Conservation (phyloP, 2,329 filamentous ascomycete genomes). For the Aureobasidium sp. region DNA sequence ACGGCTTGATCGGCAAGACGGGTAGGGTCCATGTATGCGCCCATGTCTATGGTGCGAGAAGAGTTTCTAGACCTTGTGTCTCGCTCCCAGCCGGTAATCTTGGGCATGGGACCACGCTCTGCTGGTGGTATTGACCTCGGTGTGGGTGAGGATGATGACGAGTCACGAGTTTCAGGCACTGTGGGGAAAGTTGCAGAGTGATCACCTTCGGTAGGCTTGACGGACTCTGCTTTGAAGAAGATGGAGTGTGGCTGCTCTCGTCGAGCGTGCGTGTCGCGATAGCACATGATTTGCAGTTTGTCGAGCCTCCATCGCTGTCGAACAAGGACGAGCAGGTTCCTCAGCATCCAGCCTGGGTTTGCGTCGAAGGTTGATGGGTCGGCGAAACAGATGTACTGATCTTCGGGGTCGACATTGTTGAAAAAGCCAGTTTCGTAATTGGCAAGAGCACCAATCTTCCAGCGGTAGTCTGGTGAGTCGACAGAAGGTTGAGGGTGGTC, state of each 20-base stretch:
- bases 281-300: slow-evolving; percentile 79
- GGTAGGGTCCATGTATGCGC: slow-evolving; percentile 87
- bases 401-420: slow-evolving; percentile 58
- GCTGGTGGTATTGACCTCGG: slow-evolving; percentile 17
- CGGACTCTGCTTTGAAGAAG: slow-evolving; percentile 57
- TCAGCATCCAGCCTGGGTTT: slow-evolving; percentile 85
- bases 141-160: slow-evolving; percentile 22
- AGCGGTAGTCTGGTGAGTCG: slow-evolving; percentile 59
- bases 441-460: slow-evolving; percentile 70
- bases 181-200: slow-evolving; percentile 18
- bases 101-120: slow-evolving; percentile 49
- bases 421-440: slow-evolving; percentile 87
- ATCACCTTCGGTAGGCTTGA: slow-evolving; percentile 16
- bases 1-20: slow-evolving; percentile 88
- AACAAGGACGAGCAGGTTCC: slow-evolving; percentile 81
- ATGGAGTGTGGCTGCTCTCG: slow-evolving; percentile 77
- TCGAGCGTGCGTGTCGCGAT: slow-evolving; percentile 71
- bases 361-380: slow-evolving; percentile 87
- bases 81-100: slow-evolving; percentile 92
- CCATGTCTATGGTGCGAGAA: slow-evolving; percentile 71
- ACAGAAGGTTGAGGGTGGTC: slow-evolving; percentile 34
- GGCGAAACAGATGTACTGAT: slow-evolving; percentile 78
- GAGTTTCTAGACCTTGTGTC: slow-evolving; percentile 70
- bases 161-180: background rate
- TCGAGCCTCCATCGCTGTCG: slow-evolving; percentile 71